Base-by-base conservation (phyloP, 2,329 filamentous ascomycete species). In the Paraconiothyrium sp. region DNA sequence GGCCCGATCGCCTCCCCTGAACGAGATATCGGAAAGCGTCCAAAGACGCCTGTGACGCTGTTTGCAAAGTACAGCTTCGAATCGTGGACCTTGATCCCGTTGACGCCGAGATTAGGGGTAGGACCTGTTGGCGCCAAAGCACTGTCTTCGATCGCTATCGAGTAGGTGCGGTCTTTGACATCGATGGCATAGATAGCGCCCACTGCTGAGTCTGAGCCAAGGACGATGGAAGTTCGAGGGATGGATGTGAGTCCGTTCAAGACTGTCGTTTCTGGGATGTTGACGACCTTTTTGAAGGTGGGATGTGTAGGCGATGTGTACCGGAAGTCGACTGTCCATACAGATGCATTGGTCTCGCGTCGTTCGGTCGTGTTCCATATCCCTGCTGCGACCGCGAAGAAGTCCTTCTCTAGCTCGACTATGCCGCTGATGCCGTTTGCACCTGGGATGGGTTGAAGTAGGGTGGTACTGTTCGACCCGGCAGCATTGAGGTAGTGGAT, bases 341-440 rank as follows among this genome's bases (percentile, higher is more conserved):
- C 24, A 14, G 56, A 50, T 20, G 34, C 34, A 32, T 52, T 32
- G 14, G 56, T 47, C 11, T 14, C 47, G 22, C 56, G 46, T 35
- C 47, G 20, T 20, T 6, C 24, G 13, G 46, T 51, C 14, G 35
- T 41, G 37, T 58, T 51, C 56, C 56, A 58, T 5, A 35, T 58
- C 4, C 56, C 56, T 24, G 56, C 46, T 27, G 48, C 56, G 16
- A 58, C 56, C 1, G 37, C 56, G 46, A 58, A 50, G 22, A 58
- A 1, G 27, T 51, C 56, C 4, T 43, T n/a, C 3, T n/a, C 10
- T n/a, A 50, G 13, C 47, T 58, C 56, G 2, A 34, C 30, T 30
- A 58, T 58, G 16, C 56, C 56, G n/a, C 32, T 51, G 32, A 58
- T 20, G 20, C 56, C 56, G n/a, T 51, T 58, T 8, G 46, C 46